Evolutionary conservation across 2,329 filamentous ascomycete species (phyloP).

Genomic region (Penicillium occitanis): DNA sequence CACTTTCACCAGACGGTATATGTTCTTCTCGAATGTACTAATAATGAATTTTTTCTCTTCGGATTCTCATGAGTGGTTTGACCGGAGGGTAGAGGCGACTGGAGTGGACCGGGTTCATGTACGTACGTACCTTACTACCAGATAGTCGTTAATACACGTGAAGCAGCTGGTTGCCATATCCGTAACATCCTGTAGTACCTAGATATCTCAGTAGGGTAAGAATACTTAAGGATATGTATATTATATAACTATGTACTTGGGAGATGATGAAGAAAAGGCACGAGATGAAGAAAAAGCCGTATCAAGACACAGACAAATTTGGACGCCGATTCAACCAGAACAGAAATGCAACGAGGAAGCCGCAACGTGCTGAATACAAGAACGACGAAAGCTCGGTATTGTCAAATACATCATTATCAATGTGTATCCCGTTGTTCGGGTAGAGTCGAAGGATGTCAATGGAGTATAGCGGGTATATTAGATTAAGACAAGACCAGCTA

Average conservation of each 20-base stretch:
- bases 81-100: background rate
- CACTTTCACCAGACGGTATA: background rate
- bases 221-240: background rate
- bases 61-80: background rate
- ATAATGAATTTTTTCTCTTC: too few species aligned
- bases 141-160: conserved; percentile 1
- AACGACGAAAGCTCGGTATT: too few species aligned
- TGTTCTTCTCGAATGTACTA: background rate
- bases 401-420: too few species aligned
- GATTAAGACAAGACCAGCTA: background rate
- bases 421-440: too few species aligned
- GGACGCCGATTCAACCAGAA: background rate
- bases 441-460: background rate
- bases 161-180: background rate
- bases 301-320: background rate
- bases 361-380: background rate
- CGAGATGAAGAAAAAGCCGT: background rate
- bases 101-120: background rate
- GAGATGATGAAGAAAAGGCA: background rate
- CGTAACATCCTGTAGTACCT: background rate
- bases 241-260: conserved; percentile 17
- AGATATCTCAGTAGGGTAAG: background rate
- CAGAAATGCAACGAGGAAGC: conserved; percentile 6
- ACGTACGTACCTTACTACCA: background rate
- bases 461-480: background rate